Conservation (phyloP, 2,329 filamentous ascomycete species). For the Plenodomus lindquistii region DNA sequence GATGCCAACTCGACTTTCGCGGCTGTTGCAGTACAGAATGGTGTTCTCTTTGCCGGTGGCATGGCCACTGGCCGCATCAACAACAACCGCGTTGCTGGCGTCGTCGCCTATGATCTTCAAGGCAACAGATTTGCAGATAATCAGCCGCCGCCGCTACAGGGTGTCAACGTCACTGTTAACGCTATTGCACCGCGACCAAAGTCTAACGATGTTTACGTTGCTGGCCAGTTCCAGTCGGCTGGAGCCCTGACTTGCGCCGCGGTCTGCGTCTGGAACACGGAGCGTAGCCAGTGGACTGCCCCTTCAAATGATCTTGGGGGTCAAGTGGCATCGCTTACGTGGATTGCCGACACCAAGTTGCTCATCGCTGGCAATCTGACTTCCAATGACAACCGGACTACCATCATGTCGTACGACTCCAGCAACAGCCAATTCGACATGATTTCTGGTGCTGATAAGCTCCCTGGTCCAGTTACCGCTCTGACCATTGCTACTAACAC, state of each 20-base stretch:
- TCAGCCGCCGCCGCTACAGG: conserved; percentile 77
- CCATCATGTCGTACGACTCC: conserved; percentile 73
- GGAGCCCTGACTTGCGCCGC: conserved; percentile 81
- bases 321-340: conserved; percentile 71
- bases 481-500: conserved; percentile 75
- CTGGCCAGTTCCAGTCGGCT: conserved; percentile 80
- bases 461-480: conserved; percentile 80
- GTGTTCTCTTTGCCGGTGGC: conserved; percentile 79
- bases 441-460: conserved; percentile 62
- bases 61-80: conserved; percentile 72
- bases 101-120: conserved; percentile 78
- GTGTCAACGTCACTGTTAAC: conserved; percentile 72
- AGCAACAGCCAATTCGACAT: conserved; percentile 67
- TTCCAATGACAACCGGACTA: conserved; percentile 66
- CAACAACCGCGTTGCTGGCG: conserved; percentile 66
- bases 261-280: conserved; percentile 77
- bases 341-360: conserved; percentile 72
- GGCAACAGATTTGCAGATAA: conserved; percentile 62
- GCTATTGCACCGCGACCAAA: conserved; percentile 73
- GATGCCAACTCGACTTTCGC: conserved; percentile 74
- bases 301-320: conserved; percentile 75
- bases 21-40: conserved; percentile 58
- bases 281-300: conserved; percentile 74
- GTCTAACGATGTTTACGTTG: conserved; percentile 78
- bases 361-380: conserved; percentile 78